Conservation (phyloP, 371 early-diverging fungal genomes). For the Mortierella polycephala region DNA sequence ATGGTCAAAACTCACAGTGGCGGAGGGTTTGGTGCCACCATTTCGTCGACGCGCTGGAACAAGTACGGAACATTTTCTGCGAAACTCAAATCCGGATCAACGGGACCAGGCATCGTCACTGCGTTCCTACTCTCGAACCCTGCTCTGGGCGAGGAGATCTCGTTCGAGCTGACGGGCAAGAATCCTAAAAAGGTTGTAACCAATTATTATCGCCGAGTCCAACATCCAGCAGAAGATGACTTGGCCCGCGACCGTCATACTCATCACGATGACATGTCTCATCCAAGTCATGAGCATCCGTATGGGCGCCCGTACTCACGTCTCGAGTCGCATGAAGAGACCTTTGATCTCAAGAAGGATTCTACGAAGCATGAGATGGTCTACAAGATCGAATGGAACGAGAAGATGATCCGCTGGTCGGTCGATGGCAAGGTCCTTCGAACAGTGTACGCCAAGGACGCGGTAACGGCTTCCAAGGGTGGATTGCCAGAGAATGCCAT, state of each 20-base stretch:
- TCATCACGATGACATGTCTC: neutral
- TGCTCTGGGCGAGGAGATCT: constrained; percentile 45
- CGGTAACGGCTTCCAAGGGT: neutral
- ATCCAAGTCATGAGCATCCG: neutral
- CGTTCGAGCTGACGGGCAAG: constrained; percentile 43
- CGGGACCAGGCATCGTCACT: constrained; percentile 48
- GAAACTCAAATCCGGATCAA: constrained; percentile 43
- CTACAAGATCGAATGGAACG: constrained; percentile 45
- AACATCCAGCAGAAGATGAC: too few species aligned
- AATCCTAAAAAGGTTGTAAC: constrained; percentile 39
- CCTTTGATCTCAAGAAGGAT: constrained; percentile 15
- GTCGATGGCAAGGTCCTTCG: constrained; percentile 34
- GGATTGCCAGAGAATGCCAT: constrained; percentile 34
- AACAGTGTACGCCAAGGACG: constrained; percentile 26
- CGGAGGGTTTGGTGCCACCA: constrained; percentile 47
- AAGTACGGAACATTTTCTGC: constrained; percentile 40
- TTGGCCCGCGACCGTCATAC: too few species aligned
- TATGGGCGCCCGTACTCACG: neutral
- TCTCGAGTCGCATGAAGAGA: constrained; percentile 31
- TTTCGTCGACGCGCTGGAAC: constrained; percentile 50
- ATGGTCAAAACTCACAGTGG: constrained; percentile 45
- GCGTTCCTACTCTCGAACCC: constrained; percentile 50
- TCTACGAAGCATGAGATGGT: constrained; percentile 23
- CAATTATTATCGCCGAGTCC: constrained; percentile 37
- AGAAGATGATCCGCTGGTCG: constrained; percentile 30